Percentiles rank a stretch among this genome's conserved stretches.
Evolutionary conservation across 257 asterid genomes (phyloP).

Genomic region (Scutellaria baicalensis): DNA sequence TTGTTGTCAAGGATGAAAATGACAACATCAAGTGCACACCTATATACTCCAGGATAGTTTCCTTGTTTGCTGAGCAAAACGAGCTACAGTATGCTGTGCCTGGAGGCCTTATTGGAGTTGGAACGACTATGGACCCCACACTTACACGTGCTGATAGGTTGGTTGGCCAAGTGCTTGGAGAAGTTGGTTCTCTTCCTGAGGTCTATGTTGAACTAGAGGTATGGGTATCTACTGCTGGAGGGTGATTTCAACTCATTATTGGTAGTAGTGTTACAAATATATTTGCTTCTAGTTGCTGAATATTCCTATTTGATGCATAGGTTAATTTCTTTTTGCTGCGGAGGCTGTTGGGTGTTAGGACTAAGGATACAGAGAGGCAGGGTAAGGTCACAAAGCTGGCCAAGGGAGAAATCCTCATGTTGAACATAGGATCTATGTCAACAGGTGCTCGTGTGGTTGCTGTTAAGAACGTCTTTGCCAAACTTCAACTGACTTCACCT

Average conservation of each 20-base stretch:
- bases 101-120: slow-evolving; percentile 98
- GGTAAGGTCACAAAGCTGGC: slow-evolving; percentile 84
- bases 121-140: slow-evolving; percentile 98
- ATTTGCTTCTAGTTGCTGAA: background rate
- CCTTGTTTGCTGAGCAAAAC: slow-evolving; percentile 88
- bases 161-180: slow-evolving; percentile 99
- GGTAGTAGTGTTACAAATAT: no score
- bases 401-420: slow-evolving; percentile 90
- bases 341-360: slow-evolving; percentile 87
- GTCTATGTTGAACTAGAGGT: slow-evolving; percentile 90
- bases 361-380: slow-evolving; percentile 86
- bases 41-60: slow-evolving; percentile 85
- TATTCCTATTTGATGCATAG: slow-evolving; percentile 29
- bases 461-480: slow-evolving; percentile 80
- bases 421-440: slow-evolving; percentile 97
- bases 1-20: slow-evolving; percentile 84
- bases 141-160: slow-evolving; percentile 98
- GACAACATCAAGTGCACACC: slow-evolving; percentile 91
- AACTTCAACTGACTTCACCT: slow-evolving; percentile 87
- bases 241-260: background rate
- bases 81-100: slow-evolving; percentile 97
- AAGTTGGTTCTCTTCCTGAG: slow-evolving; percentile 95
- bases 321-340: slow-evolving; percentile 88
- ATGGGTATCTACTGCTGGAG: slow-evolving; percentile 1
- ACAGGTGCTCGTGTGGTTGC: slow-evolving; percentile 94